Evolutionary conservation across 176 grass and related monocot genomes (phyloP).

Genomic region (Melocanna baccifera): DNA sequence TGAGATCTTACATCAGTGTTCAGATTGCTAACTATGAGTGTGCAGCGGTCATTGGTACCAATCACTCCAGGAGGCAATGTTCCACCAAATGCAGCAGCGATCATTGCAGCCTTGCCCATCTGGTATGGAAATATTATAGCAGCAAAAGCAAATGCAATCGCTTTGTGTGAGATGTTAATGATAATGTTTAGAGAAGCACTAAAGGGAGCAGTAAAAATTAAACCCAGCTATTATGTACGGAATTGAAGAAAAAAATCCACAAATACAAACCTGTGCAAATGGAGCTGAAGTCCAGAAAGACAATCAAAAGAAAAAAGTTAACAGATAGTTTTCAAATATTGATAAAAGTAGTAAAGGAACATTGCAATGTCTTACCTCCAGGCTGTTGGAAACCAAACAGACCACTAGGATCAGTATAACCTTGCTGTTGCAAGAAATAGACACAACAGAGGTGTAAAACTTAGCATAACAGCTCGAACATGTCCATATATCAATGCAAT

Average conservation of each 20-base stretch:
- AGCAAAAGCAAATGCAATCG: conserved; percentile 5
- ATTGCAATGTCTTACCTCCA: conserved; percentile 39
- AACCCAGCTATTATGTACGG: not conserved
- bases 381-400: conserved; percentile 64
- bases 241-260: not conserved
- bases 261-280: conserved; percentile 73
- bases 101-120: conserved; percentile 74
- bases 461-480: not conserved
- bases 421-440: conserved; percentile 44
- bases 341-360: not conserved
- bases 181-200: not conserved
- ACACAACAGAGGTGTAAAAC: not conserved
- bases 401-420: conserved; percentile 70
- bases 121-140: conserved; percentile 25
- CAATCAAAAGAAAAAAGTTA: not conserved
- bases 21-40: conserved; percentile 90
- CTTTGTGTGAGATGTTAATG: conserved; percentile 9
- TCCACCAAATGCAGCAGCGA: conserved; percentile 84
- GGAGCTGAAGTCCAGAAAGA: conserved; percentile 48
- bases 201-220: conserved; percentile 5
- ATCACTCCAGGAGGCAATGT: conserved; percentile 66
- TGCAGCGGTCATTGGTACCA: conserved; percentile 86
- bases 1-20: conserved; percentile 72
- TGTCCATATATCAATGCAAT: not conserved
- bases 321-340: not conserved